Evolutionary conservation across 257 asterid genomes (phyloP), one percentile per base, ranked within the genome.

Genomic region (Hygrophila difformis): DNA sequence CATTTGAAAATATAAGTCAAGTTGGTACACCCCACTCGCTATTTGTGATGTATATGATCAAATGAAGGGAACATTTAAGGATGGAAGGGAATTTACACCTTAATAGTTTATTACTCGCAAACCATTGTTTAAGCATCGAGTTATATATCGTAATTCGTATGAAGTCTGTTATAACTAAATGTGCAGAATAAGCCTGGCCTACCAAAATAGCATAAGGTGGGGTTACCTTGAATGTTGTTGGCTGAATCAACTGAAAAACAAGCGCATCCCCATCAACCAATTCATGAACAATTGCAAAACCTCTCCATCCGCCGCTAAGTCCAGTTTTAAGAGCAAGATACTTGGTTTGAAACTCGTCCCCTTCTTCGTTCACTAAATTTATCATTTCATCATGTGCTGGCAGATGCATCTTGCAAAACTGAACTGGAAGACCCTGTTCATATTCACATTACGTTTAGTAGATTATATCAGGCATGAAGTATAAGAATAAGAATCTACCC

Each of bases 281-380:
- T 19, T 76, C 73, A 36, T 83, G 94, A 2, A 55, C 70, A 14
- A 55, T 45, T 11, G 86, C 54, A 13, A 76, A 79, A 12, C 72
- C 79, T 65, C 87, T 74, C 94, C 94, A 83, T 53, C 94, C 94
- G 39, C 61, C 94, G 59, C 94, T 83, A 12, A 83, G 75, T 6
- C 84, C 94, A 0, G 46, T 26, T 56, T 74, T 81, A 0, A 0
- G 49, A 12, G 69, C 75, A 23, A 77, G 73, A 54, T 69, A 81
- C 54, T 67, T 77, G 15, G 76, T 48, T 9, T 34, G 44, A 44
- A 15, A 64, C 37, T 45, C 73, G 18, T 51, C 49, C 3, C 68
- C 82, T 15, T 72, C 51, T 60, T 76, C 94, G 50, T 82, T 77
- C 8, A 76, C 56, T 59, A 82, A 54, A 48, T 51, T 49, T 12